Evolutionary conservation across 164 flowering plant genomes (phyloP).

Genomic region (Vitis rotundifolia): DNA sequence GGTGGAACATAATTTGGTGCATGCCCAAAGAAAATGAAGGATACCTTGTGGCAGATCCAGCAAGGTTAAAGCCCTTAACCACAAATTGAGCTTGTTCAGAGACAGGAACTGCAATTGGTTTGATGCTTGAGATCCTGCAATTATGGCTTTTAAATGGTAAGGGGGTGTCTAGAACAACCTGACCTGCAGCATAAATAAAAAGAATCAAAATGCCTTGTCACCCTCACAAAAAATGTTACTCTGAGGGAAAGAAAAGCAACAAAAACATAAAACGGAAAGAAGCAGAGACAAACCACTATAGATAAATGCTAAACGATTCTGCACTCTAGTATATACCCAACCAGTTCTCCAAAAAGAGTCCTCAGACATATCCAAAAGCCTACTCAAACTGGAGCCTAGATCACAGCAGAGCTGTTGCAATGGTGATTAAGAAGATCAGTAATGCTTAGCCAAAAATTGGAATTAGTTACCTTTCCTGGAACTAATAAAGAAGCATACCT

Average conservation of each 20-base stretch:
- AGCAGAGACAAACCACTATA: conserved; percentile 40
- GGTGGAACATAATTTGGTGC: neutral
- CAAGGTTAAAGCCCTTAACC: conserved; percentile 63
- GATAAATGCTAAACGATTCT: conserved; percentile 47
- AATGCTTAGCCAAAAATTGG: neutral
- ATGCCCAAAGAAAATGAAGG: neutral
- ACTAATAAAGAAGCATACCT: conserved; percentile 37
- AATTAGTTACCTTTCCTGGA: neutral
- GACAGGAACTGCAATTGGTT: conserved; percentile 65
- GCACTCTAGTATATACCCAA: conserved; percentile 63
- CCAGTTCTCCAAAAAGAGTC: conserved; percentile 68
- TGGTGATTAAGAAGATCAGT: neutral
- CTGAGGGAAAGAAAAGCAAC: neutral
- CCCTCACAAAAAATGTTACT: neutral
- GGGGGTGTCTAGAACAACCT: conserved; percentile 60
- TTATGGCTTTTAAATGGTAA: conserved; percentile 35
- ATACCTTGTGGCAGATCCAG: conserved; percentile 53
- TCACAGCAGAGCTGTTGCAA: conserved; percentile 49
- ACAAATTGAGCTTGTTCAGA: conserved; percentile 47
- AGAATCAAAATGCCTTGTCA: conserved; percentile 8
- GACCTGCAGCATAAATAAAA: conserved; percentile 51
- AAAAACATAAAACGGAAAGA: conserved; percentile 1
- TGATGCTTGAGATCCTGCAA: conserved; percentile 57
- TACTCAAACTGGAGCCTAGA: conserved; percentile 53
- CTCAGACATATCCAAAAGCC: conserved; percentile 45